Conservation (phyloP, 1,139 yeast genomes). For the Taiozyma sp. region DNA sequence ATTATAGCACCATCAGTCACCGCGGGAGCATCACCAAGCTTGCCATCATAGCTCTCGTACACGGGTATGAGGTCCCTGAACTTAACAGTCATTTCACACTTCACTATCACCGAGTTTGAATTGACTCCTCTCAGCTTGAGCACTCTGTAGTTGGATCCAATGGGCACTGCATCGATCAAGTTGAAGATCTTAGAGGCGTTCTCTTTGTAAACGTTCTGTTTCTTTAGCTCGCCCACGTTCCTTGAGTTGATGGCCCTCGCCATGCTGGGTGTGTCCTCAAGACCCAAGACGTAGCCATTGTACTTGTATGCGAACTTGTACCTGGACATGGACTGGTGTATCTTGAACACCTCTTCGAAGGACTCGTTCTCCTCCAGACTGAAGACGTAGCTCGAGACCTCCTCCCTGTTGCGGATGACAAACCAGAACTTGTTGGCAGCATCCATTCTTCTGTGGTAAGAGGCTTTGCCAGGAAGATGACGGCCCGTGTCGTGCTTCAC, state of each 20-base stretch:
- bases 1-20: not conserved
- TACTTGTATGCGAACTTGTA: not conserved
- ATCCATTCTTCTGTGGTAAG: not conserved
- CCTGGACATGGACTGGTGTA: not conserved
- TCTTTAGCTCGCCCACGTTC: not conserved
- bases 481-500: not conserved
- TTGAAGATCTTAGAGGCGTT: not conserved
- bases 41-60: not conserved
- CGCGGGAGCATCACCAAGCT: not conserved
- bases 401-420: not conserved
- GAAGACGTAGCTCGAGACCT: not conserved
- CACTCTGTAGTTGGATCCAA: not conserved
- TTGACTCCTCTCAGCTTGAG: not conserved
- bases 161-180: not conserved
- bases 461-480: not conserved
- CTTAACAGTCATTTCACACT: not conserved
- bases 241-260: not conserved
- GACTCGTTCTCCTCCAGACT: not conserved
- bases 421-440: not conserved
- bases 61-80: not conserved
- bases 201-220: not conserved
- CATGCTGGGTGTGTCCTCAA: not conserved
- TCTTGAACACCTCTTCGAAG: not conserved
- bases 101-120: not conserved
- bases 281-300: not conserved